Evolutionary conservation across 2,329 filamentous ascomycete species (phyloP).

Genomic region (Aspergillus sp.): DNA sequence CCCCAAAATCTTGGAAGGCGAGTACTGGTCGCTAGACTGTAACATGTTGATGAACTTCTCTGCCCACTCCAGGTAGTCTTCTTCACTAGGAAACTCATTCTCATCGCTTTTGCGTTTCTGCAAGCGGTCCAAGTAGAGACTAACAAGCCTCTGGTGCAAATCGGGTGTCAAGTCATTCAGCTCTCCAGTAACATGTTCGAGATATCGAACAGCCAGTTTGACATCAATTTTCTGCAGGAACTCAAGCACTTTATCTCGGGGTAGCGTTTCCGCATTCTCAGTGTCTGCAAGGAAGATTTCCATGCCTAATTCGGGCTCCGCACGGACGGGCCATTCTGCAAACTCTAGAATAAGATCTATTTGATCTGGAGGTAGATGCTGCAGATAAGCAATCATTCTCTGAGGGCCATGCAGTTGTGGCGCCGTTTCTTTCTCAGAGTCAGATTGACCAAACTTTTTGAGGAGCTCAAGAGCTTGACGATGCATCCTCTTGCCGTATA

Average conservation of each 20-base stretch:
- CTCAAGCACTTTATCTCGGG: conserved; percentile 72
- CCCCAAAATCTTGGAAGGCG: conserved; percentile 74
- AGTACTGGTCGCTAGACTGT: conserved; percentile 77
- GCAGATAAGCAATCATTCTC: conserved; percentile 86
- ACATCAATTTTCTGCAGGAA: conserved; percentile 74
- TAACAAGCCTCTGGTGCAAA: conserved; percentile 82
- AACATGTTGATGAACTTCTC: conserved; percentile 75
- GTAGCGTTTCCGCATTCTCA: conserved; percentile 89
- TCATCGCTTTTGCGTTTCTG: conserved; percentile 44
- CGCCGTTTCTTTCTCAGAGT: conserved; percentile 42
- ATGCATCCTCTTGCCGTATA: conserved; percentile 93
- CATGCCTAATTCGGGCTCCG: conserved; percentile 77
- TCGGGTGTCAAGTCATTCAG: conserved; percentile 82
- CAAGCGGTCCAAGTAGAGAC: conserved; percentile 67
- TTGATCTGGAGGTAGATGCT: conserved; percentile 81
- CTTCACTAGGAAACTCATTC: conserved; percentile 42
- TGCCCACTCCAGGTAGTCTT: conserved; percentile 63
- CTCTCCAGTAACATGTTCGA: conserved; percentile 90
- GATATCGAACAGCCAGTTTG: conserved; percentile 75
- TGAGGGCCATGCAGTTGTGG: conserved; percentile 75
- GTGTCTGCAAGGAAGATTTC: conserved; percentile 92
- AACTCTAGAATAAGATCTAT: conserved; percentile 92
- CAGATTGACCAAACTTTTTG: conserved; percentile 73
- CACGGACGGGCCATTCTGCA: conserved; percentile 81
- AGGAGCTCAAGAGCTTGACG: conserved; percentile 82